Conservation (phyloP, 768 basidiomycete genomes). For the Pulveroboletus sp. region DNA sequence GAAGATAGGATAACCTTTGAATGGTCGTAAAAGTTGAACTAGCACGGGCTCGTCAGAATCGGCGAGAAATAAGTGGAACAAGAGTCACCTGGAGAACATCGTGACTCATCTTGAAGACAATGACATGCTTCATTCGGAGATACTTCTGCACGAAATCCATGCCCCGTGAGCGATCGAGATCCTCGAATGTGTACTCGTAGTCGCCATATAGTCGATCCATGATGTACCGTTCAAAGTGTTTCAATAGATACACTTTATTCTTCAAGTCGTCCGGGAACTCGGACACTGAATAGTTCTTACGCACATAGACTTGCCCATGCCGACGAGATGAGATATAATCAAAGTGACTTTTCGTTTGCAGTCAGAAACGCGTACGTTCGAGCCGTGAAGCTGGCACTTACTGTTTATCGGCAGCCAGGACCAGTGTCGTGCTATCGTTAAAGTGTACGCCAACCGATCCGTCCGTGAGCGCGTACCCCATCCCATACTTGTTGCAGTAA, state of each 20-base stretch:
- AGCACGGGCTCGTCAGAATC: conserved; percentile 6
- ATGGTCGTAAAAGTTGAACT: conserved; percentile 99
- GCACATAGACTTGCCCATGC: conserved; percentile 62
- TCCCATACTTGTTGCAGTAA: conserved; percentile 99
- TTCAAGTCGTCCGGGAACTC: conserved; percentile 79
- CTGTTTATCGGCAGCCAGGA: conserved; percentile 85
- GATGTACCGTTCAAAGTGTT: conserved; percentile 94
- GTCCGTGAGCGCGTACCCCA: conserved; percentile 96
- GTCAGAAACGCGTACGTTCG: background rate
- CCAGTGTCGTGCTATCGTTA: conserved; percentile 88
- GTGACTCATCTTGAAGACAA: conserved; percentile 94
- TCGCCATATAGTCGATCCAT: conserved; percentile 85
- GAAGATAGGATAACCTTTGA: conserved; percentile 88
- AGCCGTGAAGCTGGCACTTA: conserved; percentile 36
- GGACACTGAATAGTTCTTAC: conserved; percentile 66
- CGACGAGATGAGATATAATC: conserved; percentile 78
- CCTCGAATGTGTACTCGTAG: conserved; percentile 77
- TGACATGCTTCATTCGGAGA: conserved; percentile 93
- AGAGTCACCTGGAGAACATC: conserved; percentile 86
- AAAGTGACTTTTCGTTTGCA: conserved; percentile 52
- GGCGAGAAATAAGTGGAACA: background rate
- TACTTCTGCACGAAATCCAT: conserved; percentile 98
- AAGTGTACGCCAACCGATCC: conserved; percentile 94
- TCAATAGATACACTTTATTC: conserved; percentile 87
- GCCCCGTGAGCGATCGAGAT: conserved; percentile 61